phyloP scores from a whole-genome alignment of 768 basidiomycete genomes.

The Leccinum truebloodii region DNA sequence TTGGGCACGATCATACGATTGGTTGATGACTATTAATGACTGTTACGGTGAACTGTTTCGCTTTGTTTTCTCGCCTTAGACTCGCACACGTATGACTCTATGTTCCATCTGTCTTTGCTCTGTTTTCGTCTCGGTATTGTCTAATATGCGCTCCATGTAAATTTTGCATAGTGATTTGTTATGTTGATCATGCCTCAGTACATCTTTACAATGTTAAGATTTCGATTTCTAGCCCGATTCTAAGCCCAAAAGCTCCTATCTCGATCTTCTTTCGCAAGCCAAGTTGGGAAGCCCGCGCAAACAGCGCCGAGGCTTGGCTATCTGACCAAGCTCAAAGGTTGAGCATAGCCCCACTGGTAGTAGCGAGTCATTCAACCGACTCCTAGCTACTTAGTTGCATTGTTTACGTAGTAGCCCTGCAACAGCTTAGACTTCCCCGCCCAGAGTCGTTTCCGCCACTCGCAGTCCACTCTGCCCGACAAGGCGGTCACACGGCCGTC shows the following conservation, averaged over 20 bases:
- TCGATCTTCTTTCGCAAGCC: background rate
- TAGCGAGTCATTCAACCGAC: background rate
- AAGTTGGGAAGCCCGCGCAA: background rate
- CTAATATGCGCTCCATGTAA: background rate
- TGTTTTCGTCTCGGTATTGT: background rate
- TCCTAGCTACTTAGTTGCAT: background rate
- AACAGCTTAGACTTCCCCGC: background rate
- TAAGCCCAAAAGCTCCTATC: background rate
- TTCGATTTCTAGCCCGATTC: background rate
- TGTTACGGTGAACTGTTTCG: conserved; percentile 1
- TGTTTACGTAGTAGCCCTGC: background rate
- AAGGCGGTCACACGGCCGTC: background rate
- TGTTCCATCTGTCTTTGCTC: background rate
- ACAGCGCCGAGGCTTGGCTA: background rate
- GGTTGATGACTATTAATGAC: background rate
- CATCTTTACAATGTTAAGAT: background rate
- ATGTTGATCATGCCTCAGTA: background rate
- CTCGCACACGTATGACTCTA: background rate
- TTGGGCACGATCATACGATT: background rate
- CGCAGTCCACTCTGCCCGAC: background rate
- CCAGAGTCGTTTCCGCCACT: background rate
- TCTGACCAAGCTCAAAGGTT: background rate
- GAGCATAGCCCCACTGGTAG: background rate
- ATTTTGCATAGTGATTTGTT: background rate
- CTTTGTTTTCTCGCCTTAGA: background rate